Conservation (phyloP, 1,284 basidiomycete genomes). For the Mycena citricolor region DNA sequence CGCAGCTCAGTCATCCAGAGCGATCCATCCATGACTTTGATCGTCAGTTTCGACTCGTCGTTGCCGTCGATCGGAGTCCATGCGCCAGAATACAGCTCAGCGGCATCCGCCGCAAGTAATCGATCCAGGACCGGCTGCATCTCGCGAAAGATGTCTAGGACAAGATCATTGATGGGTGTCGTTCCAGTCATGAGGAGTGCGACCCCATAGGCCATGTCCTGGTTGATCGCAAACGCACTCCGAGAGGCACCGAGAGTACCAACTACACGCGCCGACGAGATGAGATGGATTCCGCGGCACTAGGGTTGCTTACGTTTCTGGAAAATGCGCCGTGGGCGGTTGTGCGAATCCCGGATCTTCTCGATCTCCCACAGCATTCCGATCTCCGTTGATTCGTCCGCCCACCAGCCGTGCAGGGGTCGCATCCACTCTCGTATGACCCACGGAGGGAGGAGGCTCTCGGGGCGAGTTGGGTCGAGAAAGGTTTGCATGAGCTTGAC, state of each 20-base stretch:
- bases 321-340: constrained; percentile 14
- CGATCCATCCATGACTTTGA: constrained; percentile 15
- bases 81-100: constrained; percentile 7
- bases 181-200: constrained; percentile 32
- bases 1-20: constrained; percentile 15
- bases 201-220: constrained; percentile 33
- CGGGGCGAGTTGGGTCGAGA: constrained; percentile 39
- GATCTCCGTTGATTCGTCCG: constrained; percentile 41
- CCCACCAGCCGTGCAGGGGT: constrained; percentile 36
- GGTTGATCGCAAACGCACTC: constrained; percentile 33
- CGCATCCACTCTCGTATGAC: constrained; percentile 45
- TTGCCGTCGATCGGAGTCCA: constrained; percentile 4
- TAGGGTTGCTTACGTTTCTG: constrained; percentile 16
- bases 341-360: constrained; percentile 26
- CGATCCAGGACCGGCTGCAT: constrained; percentile 16
- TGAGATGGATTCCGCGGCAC: no score
- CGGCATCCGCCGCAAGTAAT: constrained; percentile 1
- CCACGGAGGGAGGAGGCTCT: constrained; percentile 35
- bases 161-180: constrained; percentile 29
- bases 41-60: constrained; percentile 10
- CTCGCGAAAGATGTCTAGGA: constrained; percentile 29
- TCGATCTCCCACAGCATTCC: constrained; percentile 53
- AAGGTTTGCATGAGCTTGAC: constrained; percentile 42
- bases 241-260: constrained; percentile 33
- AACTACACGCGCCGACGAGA: no score